phyloP scores from a whole-genome alignment of 148 eudicot genomes.

The Vaccinium darrowii region DNA sequence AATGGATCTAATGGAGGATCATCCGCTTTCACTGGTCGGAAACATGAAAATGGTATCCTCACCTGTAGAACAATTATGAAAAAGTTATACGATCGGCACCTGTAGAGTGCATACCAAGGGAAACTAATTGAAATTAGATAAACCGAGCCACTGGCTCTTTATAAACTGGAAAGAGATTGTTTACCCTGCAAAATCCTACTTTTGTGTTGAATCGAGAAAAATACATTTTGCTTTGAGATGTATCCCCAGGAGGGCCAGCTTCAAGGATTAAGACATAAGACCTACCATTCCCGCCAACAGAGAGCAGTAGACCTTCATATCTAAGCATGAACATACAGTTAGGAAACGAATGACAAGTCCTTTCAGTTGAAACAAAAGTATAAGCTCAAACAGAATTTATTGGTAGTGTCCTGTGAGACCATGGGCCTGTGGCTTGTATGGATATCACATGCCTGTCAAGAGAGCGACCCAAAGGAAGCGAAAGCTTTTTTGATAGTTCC shows the following conservation, averaged over 20 bases:
- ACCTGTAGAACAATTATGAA: constrained; percentile 46
- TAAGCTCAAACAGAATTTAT: neutral
- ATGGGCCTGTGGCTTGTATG: neutral
- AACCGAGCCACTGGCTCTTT: neutral
- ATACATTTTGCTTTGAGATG: constrained; percentile 71
- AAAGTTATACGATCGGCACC: constrained; percentile 36
- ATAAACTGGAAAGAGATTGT: constrained; percentile 17
- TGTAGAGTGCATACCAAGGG: constrained; percentile 21
- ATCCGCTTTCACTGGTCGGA: constrained; percentile 80
- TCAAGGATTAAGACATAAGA: constrained; percentile 84
- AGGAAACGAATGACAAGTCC: neutral
- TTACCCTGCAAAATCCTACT: constrained; percentile 94
- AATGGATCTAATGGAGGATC: constrained; percentile 96
- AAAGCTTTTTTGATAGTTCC: constrained; percentile 73
- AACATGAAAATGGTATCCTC: constrained; percentile 88
- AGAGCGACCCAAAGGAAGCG: constrained; percentile 87
- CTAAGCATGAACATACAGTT: constrained; percentile 33
- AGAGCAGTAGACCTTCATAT: constrained; percentile 88
- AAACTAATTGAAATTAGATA: neutral
- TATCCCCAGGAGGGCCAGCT: constrained; percentile 71
- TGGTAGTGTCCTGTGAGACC: neutral
- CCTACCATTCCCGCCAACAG: constrained; percentile 97
- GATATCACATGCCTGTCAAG: constrained; percentile 68
- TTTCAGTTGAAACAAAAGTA: neutral
- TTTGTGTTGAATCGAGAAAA: constrained; percentile 85